Percentiles rank a stretch among this genome's conserved stretches.
Evolutionary conservation across 139 green algal species (phyloP).

Genomic region (Haematococcus lacustris): DNA sequence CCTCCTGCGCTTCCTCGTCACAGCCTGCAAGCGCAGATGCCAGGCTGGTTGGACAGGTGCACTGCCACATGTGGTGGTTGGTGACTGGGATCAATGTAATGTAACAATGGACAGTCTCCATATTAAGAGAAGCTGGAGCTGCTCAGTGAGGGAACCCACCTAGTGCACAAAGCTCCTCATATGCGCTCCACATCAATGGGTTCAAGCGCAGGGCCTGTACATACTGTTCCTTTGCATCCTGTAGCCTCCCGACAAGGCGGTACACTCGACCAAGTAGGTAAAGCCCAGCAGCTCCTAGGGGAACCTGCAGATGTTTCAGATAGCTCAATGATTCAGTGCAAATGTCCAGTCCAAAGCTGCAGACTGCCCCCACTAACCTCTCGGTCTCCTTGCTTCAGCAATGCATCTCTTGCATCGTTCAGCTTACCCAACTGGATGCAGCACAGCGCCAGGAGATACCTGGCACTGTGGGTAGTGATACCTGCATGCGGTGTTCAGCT

Average conservation of each 20-base stretch:
- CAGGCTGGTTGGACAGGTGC: too few species aligned
- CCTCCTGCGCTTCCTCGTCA: conserved; percentile 28
- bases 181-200: conserved; percentile 85
- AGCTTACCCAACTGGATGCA: conserved; percentile 72
- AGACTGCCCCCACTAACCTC: conserved; percentile 15
- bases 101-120: too few species aligned
- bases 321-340: background rate
- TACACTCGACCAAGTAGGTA: conserved; percentile 76
- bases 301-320: conserved; percentile 42
- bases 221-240: conserved; percentile 59
- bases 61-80: too few species aligned
- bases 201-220: conserved; percentile 60
- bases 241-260: conserved; percentile 47
- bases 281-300: conserved; percentile 71
- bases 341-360: background rate
- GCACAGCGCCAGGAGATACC: conserved; percentile 81
- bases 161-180: conserved; percentile 85
- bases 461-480: conserved; percentile 27
- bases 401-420: conserved; percentile 70
- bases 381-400: conserved; percentile 33
- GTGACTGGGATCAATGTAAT: too few species aligned
- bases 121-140: too few species aligned
- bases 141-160: too few species aligned
- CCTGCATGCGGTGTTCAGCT: too few species aligned
- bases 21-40: too few species aligned